Conservation (phyloP, 2,329 filamentous ascomycete species). For the Ambrosiella xylebori region DNA sequence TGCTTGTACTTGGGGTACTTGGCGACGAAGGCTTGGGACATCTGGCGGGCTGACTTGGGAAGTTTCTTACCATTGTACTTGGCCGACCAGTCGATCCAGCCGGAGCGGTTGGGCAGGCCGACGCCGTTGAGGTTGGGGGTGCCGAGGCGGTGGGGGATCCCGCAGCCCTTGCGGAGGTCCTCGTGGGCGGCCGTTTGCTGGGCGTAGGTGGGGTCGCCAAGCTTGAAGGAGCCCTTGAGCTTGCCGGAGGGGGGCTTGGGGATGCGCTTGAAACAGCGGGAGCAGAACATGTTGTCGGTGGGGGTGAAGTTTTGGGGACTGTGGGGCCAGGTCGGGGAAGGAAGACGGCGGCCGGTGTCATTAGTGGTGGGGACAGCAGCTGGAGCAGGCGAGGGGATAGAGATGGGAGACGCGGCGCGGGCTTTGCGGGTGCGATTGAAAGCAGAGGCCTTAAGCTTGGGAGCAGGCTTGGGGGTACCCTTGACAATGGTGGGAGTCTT, state of each 20-base stretch:
- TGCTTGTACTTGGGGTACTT: conserved; percentile 11
- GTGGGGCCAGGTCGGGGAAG: conserved; percentile 6
- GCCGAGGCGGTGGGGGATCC: conserved; percentile 11
- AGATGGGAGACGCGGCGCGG: no score
- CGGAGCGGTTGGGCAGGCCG: conserved; percentile 11
- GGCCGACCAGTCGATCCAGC: conserved; percentile 11
- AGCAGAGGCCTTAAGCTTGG: no score
- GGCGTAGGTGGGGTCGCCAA: not conserved
- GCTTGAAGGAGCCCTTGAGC: conserved; percentile 1
- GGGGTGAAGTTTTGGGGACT: not conserved
- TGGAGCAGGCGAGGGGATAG: not conserved
- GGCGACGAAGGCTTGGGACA: not conserved
- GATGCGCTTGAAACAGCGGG: conserved; percentile 9
- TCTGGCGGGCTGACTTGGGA: not conserved
- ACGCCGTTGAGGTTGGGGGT: conserved; percentile 4
- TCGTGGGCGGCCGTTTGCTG: conserved; percentile 9
- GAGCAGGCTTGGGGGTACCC: no score
- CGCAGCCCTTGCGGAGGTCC: conserved; percentile 7
- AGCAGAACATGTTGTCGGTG: conserved; percentile 10
- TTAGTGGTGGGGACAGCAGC: not conserved
- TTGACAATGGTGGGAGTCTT: no score
- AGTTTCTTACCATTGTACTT: conserved; percentile 9
- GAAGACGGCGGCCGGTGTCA: not conserved
- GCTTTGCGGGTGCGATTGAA: no score
- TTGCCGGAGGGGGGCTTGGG: not conserved